Evolutionary conservation across 768 basidiomycete species (phyloP).

Genomic region (Suillus subaureus): DNA sequence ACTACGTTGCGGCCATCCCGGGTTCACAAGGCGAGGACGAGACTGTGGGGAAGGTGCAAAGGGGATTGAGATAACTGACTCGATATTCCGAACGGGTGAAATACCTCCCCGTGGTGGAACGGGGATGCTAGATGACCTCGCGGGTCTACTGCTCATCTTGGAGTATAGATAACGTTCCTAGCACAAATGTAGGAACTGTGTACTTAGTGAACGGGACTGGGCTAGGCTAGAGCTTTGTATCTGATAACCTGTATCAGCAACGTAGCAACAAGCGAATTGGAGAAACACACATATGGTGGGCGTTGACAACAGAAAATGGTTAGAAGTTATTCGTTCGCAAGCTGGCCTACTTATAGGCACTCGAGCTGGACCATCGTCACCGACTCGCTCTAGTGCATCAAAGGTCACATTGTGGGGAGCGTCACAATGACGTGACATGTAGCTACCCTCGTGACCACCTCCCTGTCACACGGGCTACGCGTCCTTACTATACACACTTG

Average conservation of each 20-base stretch:
- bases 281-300: background rate
- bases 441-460: slow-evolving; percentile 21
- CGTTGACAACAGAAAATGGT: background rate
- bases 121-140: slow-evolving; percentile 69
- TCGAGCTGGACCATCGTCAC: slow-evolving; percentile 8
- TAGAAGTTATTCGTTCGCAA: background rate
- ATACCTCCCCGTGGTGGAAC: slow-evolving; percentile 51
- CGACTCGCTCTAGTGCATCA: background rate
- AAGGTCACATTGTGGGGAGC: slow-evolving; percentile 22
- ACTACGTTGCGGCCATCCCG: slow-evolving; percentile 31
- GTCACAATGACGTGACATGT: slow-evolving; percentile 34
- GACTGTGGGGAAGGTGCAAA: slow-evolving; percentile 41
- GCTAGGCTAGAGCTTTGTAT: background rate
- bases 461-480: slow-evolving; percentile 9
- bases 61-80: slow-evolving; percentile 66
- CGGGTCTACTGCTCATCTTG: slow-evolving; percentile 51
- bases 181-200: background rate
- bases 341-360: slow-evolving; percentile 12
- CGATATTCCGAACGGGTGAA: slow-evolving; percentile 59
- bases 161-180: slow-evolving; percentile 3
- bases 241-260: background rate
- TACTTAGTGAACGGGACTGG: background rate
- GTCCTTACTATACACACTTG: slow-evolving; percentile 23
- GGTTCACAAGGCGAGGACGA: slow-evolving; percentile 42
- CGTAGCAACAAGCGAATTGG: background rate